Evolutionary conservation across 192 early-diverging fungal species (phyloP), one percentile per base, ranked within the genome.

Genomic region (Pilaira anomala): DNA sequence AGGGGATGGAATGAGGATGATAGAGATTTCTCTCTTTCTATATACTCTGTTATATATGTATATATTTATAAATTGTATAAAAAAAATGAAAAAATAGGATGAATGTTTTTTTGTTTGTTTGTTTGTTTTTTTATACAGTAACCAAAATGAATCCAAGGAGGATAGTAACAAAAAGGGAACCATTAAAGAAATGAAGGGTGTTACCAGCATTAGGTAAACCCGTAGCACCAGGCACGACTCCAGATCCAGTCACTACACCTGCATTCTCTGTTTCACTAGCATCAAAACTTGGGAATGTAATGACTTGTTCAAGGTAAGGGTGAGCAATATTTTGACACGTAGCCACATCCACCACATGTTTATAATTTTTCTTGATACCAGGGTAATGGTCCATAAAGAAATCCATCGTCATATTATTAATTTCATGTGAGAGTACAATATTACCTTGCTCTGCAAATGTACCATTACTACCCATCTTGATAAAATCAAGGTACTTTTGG

Each of bases 351-450:
- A 73, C 26, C 22, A 73, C 60, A 45, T 73, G 67, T 16, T 48
- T 71, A 65, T 78, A 78, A 19, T 51, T 55, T 30, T 68, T 61
- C 50, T 78, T 75, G 46, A 78, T 74, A 14, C 48, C 58, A 44
- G 78, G 76, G 50, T 78, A 76, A 59, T 80, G 50, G 3, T 64
- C 62, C n/a, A 73, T 61, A 22, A 76, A 75, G 62, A 79, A 45
- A 8, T 36, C 25, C 60, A 78, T 71, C 4, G 80, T 79, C 33
- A 60, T 75, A 46, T 74, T 74, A 18, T 64, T 74, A 21, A 83
- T 59, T 60, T 79, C 76, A 62, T 80, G 78, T 33, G 71, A 55
- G 60, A 78, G 53, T 1, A 75, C 71, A 65, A 78, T 76, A 63
- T 74, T 74, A 50, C 72, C 72, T 12, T 12, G 18, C 19, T 24